Conservation (phyloP, 192 early-diverging fungal species). For the Rhizoclosmatium globosum region DNA sequence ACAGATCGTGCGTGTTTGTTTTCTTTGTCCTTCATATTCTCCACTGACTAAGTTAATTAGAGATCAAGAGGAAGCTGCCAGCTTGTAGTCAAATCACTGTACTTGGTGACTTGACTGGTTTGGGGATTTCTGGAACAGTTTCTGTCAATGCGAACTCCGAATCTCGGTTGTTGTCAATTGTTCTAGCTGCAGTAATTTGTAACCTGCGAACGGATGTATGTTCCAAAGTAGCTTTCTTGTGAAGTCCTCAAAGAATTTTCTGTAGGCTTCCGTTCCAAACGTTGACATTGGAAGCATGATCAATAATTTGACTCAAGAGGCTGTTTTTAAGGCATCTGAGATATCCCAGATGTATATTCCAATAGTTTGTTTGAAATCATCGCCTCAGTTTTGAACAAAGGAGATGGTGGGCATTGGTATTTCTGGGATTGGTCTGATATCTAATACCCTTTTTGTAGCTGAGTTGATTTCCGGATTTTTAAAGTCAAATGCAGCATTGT, state of each 20-base stretch:
- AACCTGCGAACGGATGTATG: constrained; percentile 22
- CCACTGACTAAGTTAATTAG: neutral
- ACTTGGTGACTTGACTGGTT: constrained; percentile 2
- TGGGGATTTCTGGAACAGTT: constrained; percentile 16
- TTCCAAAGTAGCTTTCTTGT: neutral
- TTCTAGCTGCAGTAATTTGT: constrained; percentile 23
- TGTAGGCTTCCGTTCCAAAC: neutral
- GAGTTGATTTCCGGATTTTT: neutral
- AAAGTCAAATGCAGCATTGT: neutral
- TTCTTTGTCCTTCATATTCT: neutral
- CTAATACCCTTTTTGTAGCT: neutral
- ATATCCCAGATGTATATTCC: neutral
- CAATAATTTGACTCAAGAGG: constrained; percentile 9
- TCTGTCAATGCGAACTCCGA: constrained; percentile 3
- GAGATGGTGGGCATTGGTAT: neutral
- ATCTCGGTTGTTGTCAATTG: neutral
- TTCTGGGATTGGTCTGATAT: neutral
- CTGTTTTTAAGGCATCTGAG: neutral
- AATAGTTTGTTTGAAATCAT: constrained; percentile 13
- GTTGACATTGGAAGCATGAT: constrained; percentile 2
- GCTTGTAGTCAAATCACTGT: constrained; percentile 7
- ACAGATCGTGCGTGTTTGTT: constrained; percentile 3
- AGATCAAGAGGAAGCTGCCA: constrained; percentile 9
- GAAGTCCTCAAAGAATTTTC: neutral
- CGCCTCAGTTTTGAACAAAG: constrained; percentile 33